Percentiles rank a stretch among this genome's conserved stretches.
Conservation (phyloP, 192 early-diverging fungal genomes). For the Mortierella antarctica region DNA sequence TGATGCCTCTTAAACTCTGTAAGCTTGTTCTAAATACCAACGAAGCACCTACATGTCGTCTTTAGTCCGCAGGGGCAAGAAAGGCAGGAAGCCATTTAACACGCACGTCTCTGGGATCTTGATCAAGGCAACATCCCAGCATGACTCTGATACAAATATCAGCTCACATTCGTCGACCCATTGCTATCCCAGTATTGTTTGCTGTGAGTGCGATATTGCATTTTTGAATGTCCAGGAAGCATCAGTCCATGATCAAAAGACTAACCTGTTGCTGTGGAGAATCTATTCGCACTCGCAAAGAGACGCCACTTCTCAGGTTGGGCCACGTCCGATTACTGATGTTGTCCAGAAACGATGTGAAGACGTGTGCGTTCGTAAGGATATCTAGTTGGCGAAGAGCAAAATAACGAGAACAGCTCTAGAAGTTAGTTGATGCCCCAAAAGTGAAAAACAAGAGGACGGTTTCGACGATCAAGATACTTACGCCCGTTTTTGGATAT, state of each 20-base stretch:
- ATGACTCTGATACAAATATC: slow-evolving; percentile 48
- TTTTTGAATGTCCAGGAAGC: background rate
- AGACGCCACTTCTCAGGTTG: slow-evolving; percentile 35
- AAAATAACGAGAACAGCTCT: background rate
- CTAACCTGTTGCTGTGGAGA: slow-evolving; percentile 48
- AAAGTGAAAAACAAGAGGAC: background rate
- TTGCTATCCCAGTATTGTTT: slow-evolving; percentile 8
- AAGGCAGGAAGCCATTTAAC: slow-evolving; percentile 45
- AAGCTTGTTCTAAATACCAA: background rate
- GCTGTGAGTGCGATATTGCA: background rate
- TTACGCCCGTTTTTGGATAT: slow-evolving; percentile 55
- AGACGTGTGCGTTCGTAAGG: slow-evolving; percentile 54
- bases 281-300: slow-evolving; percentile 42
- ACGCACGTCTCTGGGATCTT: slow-evolving; percentile 47
- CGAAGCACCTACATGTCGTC: slow-evolving; percentile 23
- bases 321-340: slow-evolving; percentile 43
- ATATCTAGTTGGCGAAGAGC: slow-evolving; percentile 25
- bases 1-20: background rate
- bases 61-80: slow-evolving; percentile 26
- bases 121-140: slow-evolving; percentile 55
- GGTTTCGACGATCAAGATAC: background rate
- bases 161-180: slow-evolving; percentile 51
- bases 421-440: background rate
- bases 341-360: slow-evolving; percentile 51
- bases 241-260: background rate